Evolutionary conservation across 768 basidiomycete species (phyloP).

Genomic region (Nidularia sp.): DNA sequence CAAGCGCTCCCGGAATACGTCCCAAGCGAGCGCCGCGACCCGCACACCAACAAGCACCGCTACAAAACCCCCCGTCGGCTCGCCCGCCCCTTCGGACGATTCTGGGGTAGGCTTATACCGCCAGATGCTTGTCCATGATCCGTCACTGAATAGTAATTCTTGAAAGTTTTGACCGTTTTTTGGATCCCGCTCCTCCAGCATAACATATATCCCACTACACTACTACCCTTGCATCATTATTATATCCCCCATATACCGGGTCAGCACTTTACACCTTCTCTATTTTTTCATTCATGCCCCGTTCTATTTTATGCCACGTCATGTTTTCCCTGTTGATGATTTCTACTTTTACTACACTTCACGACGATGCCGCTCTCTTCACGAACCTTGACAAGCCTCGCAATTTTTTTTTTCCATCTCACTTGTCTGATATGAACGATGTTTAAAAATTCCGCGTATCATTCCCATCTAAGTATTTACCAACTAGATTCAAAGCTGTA

Average conservation of each 20-base stretch:
- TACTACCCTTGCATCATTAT: not conserved
- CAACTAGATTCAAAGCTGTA: constrained; percentile 22
- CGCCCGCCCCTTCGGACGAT: constrained; percentile 77
- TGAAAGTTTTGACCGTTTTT: constrained; percentile 19
- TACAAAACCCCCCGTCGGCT: constrained; percentile 41
- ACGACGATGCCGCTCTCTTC: constrained; percentile 2
- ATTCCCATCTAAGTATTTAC: constrained; percentile 14
- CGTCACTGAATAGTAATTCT: constrained; percentile 48
- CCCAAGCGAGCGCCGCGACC: constrained; percentile 66
- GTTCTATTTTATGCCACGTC: no score
- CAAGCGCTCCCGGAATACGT: constrained; percentile 68
- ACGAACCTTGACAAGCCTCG: constrained; percentile 6
- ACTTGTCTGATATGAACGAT: not conserved
- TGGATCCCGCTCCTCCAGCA: constrained; percentile 5
- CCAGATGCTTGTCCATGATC: constrained; percentile 75
- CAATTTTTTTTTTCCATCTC: not conserved
- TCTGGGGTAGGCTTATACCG: constrained; percentile 84
- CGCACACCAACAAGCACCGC: constrained; percentile 24
- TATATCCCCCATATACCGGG: not conserved
- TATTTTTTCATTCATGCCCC: constrained; percentile 4
- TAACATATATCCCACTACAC: not conserved
- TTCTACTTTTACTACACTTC: not conserved
- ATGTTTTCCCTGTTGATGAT: not conserved
- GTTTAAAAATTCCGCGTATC: not conserved
- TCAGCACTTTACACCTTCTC: constrained; percentile 1